Conservation (phyloP, 1,139 yeast species). For the Geotrichum histeridarum region DNA sequence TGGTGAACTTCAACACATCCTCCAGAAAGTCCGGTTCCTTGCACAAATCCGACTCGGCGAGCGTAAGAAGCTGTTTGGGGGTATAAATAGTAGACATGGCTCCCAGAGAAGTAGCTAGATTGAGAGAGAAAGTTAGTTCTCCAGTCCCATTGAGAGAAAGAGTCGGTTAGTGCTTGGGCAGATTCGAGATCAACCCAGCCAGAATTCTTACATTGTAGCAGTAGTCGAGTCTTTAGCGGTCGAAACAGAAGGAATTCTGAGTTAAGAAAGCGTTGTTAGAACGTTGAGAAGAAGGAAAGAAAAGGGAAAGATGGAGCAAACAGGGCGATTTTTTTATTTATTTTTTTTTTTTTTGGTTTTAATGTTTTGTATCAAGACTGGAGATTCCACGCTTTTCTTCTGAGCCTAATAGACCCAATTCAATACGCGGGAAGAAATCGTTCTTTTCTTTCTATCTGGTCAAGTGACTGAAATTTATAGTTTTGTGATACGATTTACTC, state of each 20-base stretch:
- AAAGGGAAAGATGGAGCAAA: neutral
- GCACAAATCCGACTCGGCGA: slow-evolving; percentile 12
- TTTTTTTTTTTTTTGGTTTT: no score
- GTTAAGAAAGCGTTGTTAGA: neutral
- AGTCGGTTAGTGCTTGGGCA: no score
- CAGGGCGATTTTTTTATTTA: no score
- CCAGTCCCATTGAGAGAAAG: neutral
- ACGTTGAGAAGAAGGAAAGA: neutral
- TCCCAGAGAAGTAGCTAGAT: neutral
- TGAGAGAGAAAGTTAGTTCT: no score
- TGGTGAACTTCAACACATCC: slow-evolving; percentile 12
- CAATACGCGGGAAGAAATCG: no score
- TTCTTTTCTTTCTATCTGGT: neutral
- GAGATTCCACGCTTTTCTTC: no score
- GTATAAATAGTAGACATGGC: slow-evolving; percentile 12
- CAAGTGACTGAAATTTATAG: neutral
- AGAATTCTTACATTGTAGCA: no score
- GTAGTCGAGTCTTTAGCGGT: neutral
- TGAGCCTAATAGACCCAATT: no score
- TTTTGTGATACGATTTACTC: neutral
- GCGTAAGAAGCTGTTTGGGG: slow-evolving; percentile 12
- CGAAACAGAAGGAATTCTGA: neutral
- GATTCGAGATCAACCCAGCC: no score
- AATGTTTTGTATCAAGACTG: no score
- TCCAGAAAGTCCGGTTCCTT: slow-evolving; percentile 5